These are phyloP conservation scores for Phialophora tarda DNA, from an alignment of 2,329 filamentous ascomycete species.

Conservation along the genomic window DNA sequence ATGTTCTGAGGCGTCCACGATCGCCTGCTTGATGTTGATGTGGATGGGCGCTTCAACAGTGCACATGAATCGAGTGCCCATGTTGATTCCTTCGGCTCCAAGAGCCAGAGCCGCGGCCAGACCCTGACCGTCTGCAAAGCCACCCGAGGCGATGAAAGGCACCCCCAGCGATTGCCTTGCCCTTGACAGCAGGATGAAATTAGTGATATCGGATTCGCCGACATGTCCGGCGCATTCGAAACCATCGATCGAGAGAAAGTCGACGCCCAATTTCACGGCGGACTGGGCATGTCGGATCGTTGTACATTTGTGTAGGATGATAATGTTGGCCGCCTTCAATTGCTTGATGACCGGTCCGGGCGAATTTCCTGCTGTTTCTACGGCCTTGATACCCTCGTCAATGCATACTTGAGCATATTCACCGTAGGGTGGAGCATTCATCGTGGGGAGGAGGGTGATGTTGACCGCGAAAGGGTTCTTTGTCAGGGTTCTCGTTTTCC, in stretches of 20 bases:
- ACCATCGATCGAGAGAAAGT: slow-evolving; percentile 95
- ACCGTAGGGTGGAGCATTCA: slow-evolving; percentile 88
- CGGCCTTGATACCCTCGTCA: slow-evolving; percentile 87
- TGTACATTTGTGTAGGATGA: slow-evolving; percentile 95
- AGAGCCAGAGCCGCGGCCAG: slow-evolving; percentile 88
- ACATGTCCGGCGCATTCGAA: slow-evolving; percentile 88
- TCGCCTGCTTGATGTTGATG: slow-evolving; percentile 88
- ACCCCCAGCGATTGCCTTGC: slow-evolving; percentile 82
- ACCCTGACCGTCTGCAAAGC: slow-evolving; percentile 92
- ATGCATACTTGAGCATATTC: slow-evolving; percentile 92
- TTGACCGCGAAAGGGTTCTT: slow-evolving; percentile 81
- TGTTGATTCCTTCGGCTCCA: slow-evolving; percentile 94
- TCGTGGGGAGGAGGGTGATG: slow-evolving; percentile 86
- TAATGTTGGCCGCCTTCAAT: slow-evolving; percentile 79
- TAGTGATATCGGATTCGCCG: slow-evolving; percentile 60
- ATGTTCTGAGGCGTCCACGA: slow-evolving; percentile 85
- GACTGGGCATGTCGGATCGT: slow-evolving; percentile 91
- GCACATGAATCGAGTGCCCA: slow-evolving; percentile 98
- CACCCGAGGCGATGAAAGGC: slow-evolving; percentile 94
- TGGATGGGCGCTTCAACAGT: slow-evolving; percentile 93
- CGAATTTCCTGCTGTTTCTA: slow-evolving; percentile 90
- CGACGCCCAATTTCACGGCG: slow-evolving; percentile 90
- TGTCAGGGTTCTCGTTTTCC: slow-evolving; percentile 75
- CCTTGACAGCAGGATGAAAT: slow-evolving; percentile 72
- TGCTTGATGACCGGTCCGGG: slow-evolving; percentile 89